Evolutionary conservation across 2,329 filamentous ascomycete genomes (phyloP), one percentile per base, ranked within the genome.

Genomic region (Aspergillus persii): DNA sequence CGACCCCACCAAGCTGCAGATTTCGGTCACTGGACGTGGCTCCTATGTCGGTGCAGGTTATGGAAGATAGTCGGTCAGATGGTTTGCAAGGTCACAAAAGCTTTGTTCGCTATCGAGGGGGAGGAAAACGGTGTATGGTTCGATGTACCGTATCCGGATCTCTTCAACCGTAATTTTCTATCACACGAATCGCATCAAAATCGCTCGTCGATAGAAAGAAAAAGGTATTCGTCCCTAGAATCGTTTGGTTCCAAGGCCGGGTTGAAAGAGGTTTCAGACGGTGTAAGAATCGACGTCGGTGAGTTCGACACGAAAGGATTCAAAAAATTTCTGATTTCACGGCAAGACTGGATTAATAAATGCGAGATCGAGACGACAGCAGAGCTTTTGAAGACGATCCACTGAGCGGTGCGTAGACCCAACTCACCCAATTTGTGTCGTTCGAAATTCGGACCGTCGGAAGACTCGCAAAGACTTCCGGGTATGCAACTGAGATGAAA

Each of bases 1-100:
- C 60, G 65, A 72, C 65, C 66, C 69, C 68, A 66, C 69, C 65
- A 64, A 66, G 61, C 61, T 68, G 64, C 64, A 65, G 62, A 57
- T 66, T 66, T 61, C 68, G 58, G 65, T 66, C 61, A 61, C 53
- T 66, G 61, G 60, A 61, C 53, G 63, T 63, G 54, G 57, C 50
- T 67, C 63, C 61, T 66, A 68, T 62, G 64, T 54, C 49, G 58
- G 54, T 56, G 52, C 51, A 55, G 56, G 9, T 56, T 49, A 53
- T 58, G 49, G 50, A 52, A 31, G 39, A 30, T 58, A 48, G 47
- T 44, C 50, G 56, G 54, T 53, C 29, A 53, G 36, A 51, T 36
- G 54, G 50, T 58, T 39, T 26, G 47, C 26, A 55, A 46, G 56
- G 57, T 48, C 54, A 9, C 56, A 23, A 53, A 57, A 46, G 33